Percentiles rank a stretch among this genome's conserved stretches.
Conservation (phyloP, 1,284 basidiomycete species). For the Tilletia horrida region DNA sequence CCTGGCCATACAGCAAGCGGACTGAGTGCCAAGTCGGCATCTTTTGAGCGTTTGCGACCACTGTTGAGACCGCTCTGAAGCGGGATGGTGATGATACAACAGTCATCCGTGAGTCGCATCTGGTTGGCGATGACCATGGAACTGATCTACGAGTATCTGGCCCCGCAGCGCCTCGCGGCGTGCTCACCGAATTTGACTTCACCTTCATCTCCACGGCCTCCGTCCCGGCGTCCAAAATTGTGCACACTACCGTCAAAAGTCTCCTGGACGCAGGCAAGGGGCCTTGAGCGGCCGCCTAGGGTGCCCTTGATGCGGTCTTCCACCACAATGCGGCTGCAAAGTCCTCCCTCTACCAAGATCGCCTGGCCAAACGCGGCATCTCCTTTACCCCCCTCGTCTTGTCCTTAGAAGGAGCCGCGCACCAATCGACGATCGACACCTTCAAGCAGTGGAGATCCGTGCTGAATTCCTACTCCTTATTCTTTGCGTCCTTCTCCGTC, state of each 20-base stretch:
- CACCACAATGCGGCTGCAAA: neutral
- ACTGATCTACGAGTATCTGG: neutral
- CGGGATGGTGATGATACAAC: no score
- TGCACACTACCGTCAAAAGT: neutral
- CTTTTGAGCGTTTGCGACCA: no score
- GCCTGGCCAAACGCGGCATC: neutral
- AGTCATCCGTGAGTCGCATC: no score
- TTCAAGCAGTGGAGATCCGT: neutral
- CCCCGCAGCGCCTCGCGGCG: neutral
- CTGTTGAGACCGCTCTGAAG: no score
- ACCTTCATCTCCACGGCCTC: constrained; percentile 1
- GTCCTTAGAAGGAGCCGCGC: neutral
- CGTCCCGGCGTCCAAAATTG: neutral
- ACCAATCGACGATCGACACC: neutral
- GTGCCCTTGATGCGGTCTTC: neutral
- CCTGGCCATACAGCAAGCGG: no score
- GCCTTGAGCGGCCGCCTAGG: neutral
- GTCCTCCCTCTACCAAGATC: neutral
- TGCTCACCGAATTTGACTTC: neutral
- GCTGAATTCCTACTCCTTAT: neutral
- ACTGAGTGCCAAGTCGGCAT: no score
- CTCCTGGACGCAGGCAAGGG: neutral
- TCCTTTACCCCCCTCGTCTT: neutral
- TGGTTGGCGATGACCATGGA: neutral
- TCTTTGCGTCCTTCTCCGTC: neutral